phyloP scores from a whole-genome alignment of 2,329 filamentous ascomycete genomes.

The Aspergillus sergii region DNA sequence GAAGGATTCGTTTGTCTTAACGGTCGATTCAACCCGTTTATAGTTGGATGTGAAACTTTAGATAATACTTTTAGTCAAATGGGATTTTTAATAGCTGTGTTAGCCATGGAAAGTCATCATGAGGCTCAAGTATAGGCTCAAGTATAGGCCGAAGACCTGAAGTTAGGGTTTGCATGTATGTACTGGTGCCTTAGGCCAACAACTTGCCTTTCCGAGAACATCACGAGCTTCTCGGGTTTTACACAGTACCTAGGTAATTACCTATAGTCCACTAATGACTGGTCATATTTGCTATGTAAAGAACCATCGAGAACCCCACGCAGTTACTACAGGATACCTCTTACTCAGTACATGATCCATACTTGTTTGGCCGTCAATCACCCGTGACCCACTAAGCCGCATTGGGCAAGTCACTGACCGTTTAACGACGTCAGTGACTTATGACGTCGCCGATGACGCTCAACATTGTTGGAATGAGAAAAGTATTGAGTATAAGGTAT shows the following conservation, averaged over 20 bases:
- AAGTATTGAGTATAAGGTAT: not conserved
- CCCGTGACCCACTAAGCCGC: slow-evolving; percentile 8
- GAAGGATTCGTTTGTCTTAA: not conserved
- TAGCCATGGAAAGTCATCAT: not conserved
- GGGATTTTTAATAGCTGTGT: not conserved
- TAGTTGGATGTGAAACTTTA: not conserved
- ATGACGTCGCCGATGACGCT: slow-evolving; percentile 15
- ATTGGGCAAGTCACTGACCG: slow-evolving; percentile 20
- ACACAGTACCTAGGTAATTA: no score
- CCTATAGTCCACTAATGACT: no score
- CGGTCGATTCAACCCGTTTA: not conserved
- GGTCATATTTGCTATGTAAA: no score
- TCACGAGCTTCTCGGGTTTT: no score
- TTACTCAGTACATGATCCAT: no score
- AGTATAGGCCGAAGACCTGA: not conserved
- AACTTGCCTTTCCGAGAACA: no score
- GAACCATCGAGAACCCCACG: no score
- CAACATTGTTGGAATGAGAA: not conserved
- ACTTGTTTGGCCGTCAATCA: slow-evolving; percentile 7
- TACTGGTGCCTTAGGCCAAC: no score
- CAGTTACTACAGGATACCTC: no score
- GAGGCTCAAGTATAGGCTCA: no score
- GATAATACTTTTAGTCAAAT: not conserved
- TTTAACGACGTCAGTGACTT: slow-evolving; percentile 28
- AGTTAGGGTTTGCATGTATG: no score